These are phyloP conservation scores for Mycena floridula DNA, from an alignment of 768 basidiomycete species.

Conservation along the genomic window DNA sequence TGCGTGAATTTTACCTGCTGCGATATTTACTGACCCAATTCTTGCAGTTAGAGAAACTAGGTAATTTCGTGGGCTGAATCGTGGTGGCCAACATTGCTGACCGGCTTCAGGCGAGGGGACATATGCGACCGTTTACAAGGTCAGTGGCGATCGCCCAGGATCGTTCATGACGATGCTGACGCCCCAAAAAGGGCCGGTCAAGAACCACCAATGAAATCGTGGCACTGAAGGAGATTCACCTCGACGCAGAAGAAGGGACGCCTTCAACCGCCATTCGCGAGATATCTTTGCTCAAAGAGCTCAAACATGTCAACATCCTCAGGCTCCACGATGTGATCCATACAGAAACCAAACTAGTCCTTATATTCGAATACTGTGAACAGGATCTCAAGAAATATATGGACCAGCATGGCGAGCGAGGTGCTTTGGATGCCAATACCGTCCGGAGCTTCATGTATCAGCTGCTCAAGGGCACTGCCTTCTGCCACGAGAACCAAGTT, in stretches of 20 bases:
- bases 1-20: slow-evolving; percentile 10
- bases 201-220: slow-evolving; percentile 98
- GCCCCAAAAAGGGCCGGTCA: slow-evolving; percentile 93
- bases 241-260: slow-evolving; percentile 98
- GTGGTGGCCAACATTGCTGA: slow-evolving; percentile 24
- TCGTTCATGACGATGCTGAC: no score
- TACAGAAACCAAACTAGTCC: slow-evolving; percentile 94
- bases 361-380: slow-evolving; percentile 98
- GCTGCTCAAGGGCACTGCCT: slow-evolving; percentile 92
- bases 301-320: slow-evolving; percentile 98
- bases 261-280: slow-evolving; percentile 98
- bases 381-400: slow-evolving; percentile 99
- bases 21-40: not conserved
- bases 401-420: slow-evolving; percentile 96
- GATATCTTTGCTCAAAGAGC: slow-evolving; percentile 98
- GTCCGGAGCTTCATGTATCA: slow-evolving; percentile 99
- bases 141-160: no score
- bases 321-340: slow-evolving; percentile 98
- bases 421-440: slow-evolving; percentile 84
- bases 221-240: slow-evolving; percentile 97
- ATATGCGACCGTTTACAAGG: slow-evolving; percentile 97
- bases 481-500: slow-evolving; percentile 98
- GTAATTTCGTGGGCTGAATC: slow-evolving; percentile 22
- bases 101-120: slow-evolving; percentile 81
- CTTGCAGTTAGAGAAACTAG: slow-evolving; percentile 81